Conservation (phyloP, 345 rosid species). For the Gossypium rotundifolium region DNA sequence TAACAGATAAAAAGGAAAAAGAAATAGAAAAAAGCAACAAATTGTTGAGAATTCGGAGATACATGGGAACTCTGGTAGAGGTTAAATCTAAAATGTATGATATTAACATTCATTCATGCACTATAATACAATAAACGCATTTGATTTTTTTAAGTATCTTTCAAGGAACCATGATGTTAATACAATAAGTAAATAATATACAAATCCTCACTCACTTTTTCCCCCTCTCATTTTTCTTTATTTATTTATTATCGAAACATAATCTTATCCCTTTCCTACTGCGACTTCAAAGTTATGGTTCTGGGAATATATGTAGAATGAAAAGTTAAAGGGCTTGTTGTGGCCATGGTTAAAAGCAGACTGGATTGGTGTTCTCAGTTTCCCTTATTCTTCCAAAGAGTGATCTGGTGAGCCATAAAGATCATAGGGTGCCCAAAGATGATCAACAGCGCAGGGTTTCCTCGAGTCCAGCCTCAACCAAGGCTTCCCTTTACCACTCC, state of each 20-base stretch:
- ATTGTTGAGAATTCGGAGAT: neutral
- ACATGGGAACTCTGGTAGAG: neutral
- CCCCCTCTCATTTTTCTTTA: no score
- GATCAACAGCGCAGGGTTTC: slow-evolving; percentile 45
- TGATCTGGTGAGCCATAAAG: slow-evolving; percentile 31
- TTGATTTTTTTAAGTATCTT: neutral
- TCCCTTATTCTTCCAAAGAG: slow-evolving; percentile 26
- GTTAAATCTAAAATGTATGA: neutral
- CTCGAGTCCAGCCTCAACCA: slow-evolving; percentile 48
- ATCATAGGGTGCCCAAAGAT: slow-evolving; percentile 52
- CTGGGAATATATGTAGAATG: neutral
- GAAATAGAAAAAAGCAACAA: neutral
- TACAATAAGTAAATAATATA: neutral
- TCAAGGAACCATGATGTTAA: neutral
- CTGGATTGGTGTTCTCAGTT: neutral
- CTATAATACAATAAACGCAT: neutral
- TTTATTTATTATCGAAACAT: no score
- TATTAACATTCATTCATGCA: neutral
- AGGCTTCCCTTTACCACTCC: slow-evolving; percentile 62
- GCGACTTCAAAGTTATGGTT: neutral
- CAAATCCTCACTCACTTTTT: neutral
- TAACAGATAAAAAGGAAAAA: no score
- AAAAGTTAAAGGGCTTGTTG: neutral
- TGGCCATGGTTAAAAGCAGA: neutral
- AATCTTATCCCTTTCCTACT: neutral